Percentiles rank a stretch among this genome's conserved stretches.
phyloP scores from a whole-genome alignment of 1,284 basidiomycete genomes.

The Chalciporus sp. region DNA sequence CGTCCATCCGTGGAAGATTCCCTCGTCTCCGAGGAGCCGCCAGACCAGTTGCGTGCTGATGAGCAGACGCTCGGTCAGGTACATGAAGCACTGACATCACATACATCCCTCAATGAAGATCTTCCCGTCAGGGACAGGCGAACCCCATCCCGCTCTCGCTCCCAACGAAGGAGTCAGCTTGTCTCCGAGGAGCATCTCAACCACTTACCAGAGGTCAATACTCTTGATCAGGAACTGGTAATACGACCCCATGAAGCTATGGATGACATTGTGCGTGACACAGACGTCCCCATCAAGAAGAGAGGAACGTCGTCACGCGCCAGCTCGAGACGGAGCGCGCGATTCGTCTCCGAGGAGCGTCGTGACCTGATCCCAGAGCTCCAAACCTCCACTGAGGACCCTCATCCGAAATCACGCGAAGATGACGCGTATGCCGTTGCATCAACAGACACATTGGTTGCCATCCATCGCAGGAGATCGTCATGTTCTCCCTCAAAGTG shows the following conservation, averaged over 20 bases:
- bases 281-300: background rate
- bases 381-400: background rate
- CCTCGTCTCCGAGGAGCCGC: constrained; percentile 33
- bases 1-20: constrained; percentile 8
- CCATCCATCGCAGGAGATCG: background rate
- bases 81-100: constrained; percentile 2
- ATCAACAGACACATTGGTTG: background rate
- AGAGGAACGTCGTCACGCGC: constrained; percentile 1
- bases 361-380: constrained; percentile 10
- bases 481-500: background rate
- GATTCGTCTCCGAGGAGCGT: constrained; percentile 13
- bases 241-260: background rate
- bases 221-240: background rate
- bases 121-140: background rate
- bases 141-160: background rate
- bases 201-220: constrained; percentile 9
- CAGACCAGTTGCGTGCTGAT: constrained; percentile 20
- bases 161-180: background rate
- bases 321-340: background rate
- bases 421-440: background rate
- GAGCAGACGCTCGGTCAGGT: constrained; percentile 17
- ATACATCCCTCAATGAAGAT: background rate
- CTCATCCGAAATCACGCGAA: background rate
- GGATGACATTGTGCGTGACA: background rate
- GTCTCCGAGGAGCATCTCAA: constrained; percentile 14